A percentile compares a stretch with the other conserved stretches of the same genome.
These are phyloP conservation scores for Backusella circina DNA, from an alignment of 192 early-diverging fungal genomes.

Conservation along the genomic window DNA sequence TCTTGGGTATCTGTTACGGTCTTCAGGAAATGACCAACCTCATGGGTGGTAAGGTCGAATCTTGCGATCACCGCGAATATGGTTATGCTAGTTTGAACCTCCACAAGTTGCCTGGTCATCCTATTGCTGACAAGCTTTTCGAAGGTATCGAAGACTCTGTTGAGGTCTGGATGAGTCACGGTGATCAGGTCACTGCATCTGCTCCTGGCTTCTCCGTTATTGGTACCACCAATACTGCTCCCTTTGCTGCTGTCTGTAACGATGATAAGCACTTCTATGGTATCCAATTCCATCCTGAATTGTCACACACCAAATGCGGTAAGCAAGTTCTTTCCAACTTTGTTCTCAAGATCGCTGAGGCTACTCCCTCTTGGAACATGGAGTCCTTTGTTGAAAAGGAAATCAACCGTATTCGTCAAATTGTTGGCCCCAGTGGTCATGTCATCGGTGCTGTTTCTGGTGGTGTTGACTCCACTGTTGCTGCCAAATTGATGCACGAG, in stretches of 20 bases:
- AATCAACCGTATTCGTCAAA: constrained; percentile 84
- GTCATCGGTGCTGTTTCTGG: constrained; percentile 97
- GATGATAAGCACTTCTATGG: constrained; percentile 78
- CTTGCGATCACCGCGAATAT: constrained; percentile 92
- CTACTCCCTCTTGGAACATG: constrained; percentile 93
- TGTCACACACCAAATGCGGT: constrained; percentile 93
- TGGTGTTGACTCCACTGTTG: constrained; percentile 96
- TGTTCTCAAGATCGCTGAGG: constrained; percentile 85
- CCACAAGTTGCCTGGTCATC: constrained; percentile 56
- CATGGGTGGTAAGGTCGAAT: constrained; percentile 83
- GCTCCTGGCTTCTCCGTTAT: constrained; percentile 83
- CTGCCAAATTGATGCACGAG: constrained; percentile 93
- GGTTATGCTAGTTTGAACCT: constrained; percentile 83
- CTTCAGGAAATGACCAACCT: constrained; percentile 94
- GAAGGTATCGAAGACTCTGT: constrained; percentile 60
- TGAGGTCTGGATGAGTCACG: constrained; percentile 97
- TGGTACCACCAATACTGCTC: constrained; percentile 84
- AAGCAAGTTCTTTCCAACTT: constrained; percentile 87
- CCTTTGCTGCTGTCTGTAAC: constrained; percentile 87
- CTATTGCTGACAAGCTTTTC: constrained; percentile 64
- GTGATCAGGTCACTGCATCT: constrained; percentile 84
- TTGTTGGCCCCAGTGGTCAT: constrained; percentile 88
- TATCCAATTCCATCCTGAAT: constrained; percentile 99
- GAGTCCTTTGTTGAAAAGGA: constrained; percentile 97
- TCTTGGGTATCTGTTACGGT: constrained; percentile 98